Conservation (phyloP, 495 filamentous ascomycete genomes). For the Talaromyces ruber region DNA sequence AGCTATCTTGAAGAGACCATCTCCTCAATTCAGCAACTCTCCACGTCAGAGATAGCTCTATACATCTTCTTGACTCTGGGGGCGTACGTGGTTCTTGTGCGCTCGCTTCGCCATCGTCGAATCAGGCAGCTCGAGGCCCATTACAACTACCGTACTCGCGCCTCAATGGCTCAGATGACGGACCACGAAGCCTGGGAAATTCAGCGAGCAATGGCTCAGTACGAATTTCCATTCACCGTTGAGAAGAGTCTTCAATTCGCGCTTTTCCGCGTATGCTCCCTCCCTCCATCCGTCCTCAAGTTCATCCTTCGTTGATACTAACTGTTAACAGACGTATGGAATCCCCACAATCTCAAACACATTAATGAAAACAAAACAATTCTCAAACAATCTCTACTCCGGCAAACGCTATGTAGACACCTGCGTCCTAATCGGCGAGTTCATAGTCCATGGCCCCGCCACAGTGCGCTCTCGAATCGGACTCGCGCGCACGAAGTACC, state of each 20-base stretch:
- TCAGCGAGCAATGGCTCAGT: constrained; percentile 33
- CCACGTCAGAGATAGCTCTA: background rate
- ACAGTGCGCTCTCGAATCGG: constrained; percentile 38
- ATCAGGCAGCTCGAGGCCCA: constrained; percentile 33
- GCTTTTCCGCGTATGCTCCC: constrained; percentile 32
- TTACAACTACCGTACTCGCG: constrained; percentile 43
- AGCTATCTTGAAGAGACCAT: background rate
- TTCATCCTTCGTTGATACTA: background rate
- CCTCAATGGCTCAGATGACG: constrained; percentile 54
- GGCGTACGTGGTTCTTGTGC: constrained; percentile 3
- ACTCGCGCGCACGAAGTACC: constrained; percentile 57
- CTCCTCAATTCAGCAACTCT: background rate
- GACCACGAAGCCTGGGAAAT: constrained; percentile 51
- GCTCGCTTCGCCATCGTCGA: constrained; percentile 40
- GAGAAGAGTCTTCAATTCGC: constrained; percentile 54
- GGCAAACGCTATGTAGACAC: constrained; percentile 62
- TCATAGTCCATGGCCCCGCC: constrained; percentile 36
- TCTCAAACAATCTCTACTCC: constrained; percentile 42
- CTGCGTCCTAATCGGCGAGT: constrained; percentile 46
- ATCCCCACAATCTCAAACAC: constrained; percentile 53
- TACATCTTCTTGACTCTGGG: background rate
- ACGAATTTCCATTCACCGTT: constrained; percentile 52
- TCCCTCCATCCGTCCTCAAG: constrained; percentile 1
- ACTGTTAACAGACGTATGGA: constrained; percentile 50
- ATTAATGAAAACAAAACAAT: constrained; percentile 49